phyloP scores from a whole-genome alignment of 768 basidiomycete species.

The Boletus rex-veris region DNA sequence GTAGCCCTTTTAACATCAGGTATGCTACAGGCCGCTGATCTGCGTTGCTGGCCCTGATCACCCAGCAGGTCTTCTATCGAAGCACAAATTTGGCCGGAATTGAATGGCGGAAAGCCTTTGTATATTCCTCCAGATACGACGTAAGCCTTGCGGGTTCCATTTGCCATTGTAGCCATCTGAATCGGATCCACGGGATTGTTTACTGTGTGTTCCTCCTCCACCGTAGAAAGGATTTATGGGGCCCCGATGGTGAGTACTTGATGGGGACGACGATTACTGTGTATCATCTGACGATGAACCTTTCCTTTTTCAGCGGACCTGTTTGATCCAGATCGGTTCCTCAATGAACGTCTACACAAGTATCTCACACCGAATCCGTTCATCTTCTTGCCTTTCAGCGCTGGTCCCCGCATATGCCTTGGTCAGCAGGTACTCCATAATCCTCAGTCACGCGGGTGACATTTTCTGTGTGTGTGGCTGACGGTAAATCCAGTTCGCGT shows the following conservation, averaged over 20 bases:
- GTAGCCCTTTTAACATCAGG: conserved; percentile 24
- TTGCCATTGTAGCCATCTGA: neutral
- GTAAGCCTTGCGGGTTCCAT: conserved; percentile 11
- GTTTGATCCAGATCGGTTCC: conserved; percentile 66
- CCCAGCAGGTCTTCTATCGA: conserved; percentile 13
- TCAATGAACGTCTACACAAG: conserved; percentile 53
- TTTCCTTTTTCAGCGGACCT: conserved; percentile 19
- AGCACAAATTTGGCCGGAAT: conserved; percentile 17
- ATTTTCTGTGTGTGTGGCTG: neutral
- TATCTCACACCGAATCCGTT: conserved; percentile 57
- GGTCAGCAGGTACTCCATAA: conserved; percentile 39
- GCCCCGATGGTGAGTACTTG: conserved; percentile 31
- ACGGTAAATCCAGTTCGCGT: conserved; percentile 42
- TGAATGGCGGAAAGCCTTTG: conserved; percentile 40
- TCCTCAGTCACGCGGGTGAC: too few species aligned
- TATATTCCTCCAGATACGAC: conserved; percentile 47
- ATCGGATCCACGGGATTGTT: neutral
- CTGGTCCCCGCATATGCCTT: conserved; percentile 62
- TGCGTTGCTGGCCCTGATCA: neutral
- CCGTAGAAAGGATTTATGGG: conserved; percentile 39
- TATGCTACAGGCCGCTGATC: neutral
- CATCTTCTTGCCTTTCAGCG: conserved; percentile 70
- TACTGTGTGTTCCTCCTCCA: conserved; percentile 34
- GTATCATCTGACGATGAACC: neutral
- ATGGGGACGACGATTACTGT: neutral